Evolutionary conservation across 768 basidiomycete species (phyloP), one percentile per base, ranked within the genome.

Genomic region (Russula sp.): DNA sequence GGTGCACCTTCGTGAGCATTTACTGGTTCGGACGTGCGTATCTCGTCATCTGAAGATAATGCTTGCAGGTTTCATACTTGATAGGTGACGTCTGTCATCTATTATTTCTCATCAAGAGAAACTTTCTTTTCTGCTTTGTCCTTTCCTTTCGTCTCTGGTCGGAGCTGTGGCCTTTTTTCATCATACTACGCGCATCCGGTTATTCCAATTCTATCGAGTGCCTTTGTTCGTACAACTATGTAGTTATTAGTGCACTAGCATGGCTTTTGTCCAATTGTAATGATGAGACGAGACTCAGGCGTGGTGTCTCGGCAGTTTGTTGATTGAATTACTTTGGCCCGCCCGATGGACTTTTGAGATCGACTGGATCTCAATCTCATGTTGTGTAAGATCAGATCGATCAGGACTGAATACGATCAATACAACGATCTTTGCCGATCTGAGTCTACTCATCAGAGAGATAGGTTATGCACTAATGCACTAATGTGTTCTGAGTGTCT

Each of bases 1-100:
- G 61, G 61, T 1, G 61, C 56, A 41, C 61, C 61, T 58, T 45
- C 50, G 61, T 62, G 38, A 62, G 61, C 47, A 53, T 41, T 22
- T 18, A 25, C 3, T 16, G 14, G 16, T 10, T 3, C 8, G 29
- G 25, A 52, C 29, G 16, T 16, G 9, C 9, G 18, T 36, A 13
- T 35, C 1, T 11, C 1, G 20, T 41, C 29, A 43, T 18, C 50
- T 62, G 29, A 58, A 7, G 5, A 58, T 6, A 8, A 45, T 25
- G 1, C 10, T 9, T 35, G 29, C 16, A 62, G 61, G 36, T 62
- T 62, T 62, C 61, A 62, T 6, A 49, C 61, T 41, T 62, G 61
- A 62, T 20, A 14, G 22, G 20, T 46, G 47, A 16, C 36, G 16
- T 3, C n/a, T 43, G 25, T 59, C 34, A 16, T 42, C 8, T 36